Evolutionary conservation across 352 stramenopile species (phyloP), one percentile per base, ranked within the genome.

Genomic region (Bremia lactucae): DNA sequence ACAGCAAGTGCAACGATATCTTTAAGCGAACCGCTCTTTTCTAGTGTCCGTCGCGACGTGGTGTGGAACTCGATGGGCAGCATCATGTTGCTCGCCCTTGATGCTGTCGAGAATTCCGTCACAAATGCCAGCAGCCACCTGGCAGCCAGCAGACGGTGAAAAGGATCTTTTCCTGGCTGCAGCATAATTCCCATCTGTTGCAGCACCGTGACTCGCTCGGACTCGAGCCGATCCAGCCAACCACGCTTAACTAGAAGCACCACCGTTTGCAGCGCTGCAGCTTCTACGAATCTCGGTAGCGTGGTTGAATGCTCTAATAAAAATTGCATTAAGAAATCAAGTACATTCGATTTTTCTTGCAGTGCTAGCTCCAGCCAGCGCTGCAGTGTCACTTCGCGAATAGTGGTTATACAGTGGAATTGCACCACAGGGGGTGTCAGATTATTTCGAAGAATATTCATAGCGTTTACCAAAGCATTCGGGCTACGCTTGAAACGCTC

Each of bases 81-180:
- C 38, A 63, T 56, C 80, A 89, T 92, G 46, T 76, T 78, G 36
- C 72, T 85, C 16, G 80, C 67, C 31, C 73, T 62, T 1, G 80
- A 92, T 7, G 73, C 72, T 2, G 77, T 87, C 31, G 74, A 82
- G 45, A 92, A 88, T 57, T 92, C 80, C 35, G 75, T 87, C 38
- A 90, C 74, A 25, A 92, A 87, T 11, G 80, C 77, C 15, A 87
- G 65, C 19, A 92, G 59, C 74, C 79, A 87, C 48, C 88, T 92
- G 36, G 74, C 67, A 4, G 74, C 74, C 29, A 89, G 52, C 21
- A 92, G 39, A 1, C 74, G 72, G 16, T 72, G 68, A 6, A 55
- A 53, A 33, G 74, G 62, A 3, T 29, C 36, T 21, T 56, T 52
- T 15, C 42, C 36, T 3, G 40, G 29, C 20, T 59, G 42, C 52